Evolutionary conservation across 495 filamentous ascomycete species (phyloP), one percentile per base, ranked within the genome.

Genomic region (Annulohypoxylon bovei): DNA sequence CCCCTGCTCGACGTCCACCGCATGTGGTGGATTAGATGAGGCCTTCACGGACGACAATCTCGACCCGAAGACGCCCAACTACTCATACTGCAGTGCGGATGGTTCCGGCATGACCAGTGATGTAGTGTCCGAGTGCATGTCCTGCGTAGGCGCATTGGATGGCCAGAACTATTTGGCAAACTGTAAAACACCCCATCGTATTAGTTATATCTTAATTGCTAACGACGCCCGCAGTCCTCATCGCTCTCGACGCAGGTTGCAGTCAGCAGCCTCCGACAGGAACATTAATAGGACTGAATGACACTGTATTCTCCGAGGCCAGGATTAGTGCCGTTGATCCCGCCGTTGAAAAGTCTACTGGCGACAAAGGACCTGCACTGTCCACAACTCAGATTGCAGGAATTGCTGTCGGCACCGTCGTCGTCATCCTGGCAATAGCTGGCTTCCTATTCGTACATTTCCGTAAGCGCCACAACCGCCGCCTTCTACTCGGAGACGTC

Each of bases 181-280:
- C 47, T 83, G 81, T 82, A 65, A 73, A 69, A 27, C 33, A 6
- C 33, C 20, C 14, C 0, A 11, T 25, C 1, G 9, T 9, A 6
- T 9, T 9, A 18, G 3, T 16, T 6, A 12, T 44, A 39, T 62
- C 9, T 2, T 30, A 7, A 57, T 33, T 28, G 2, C 74, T 81
- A 67, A 80, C 53, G 7, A 4, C 1, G 1, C 11, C 18, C 8
- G 14, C 39, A 85, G 83, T 79, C 62, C 70, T 86, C 57, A 73
- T 78, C 4, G 82, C 81, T 27, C 74, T 87, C 1, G 70, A 83
- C 46, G 83, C 82, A 52, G 86, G 81, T 7, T 88, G 86, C 64
- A 62, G 73, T 11, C 83, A 86, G 64, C 77, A 81, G 18, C 85
- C 86, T 2, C 40, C 73, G 2, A 50, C 78, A 0, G 84, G 84